A percentile compares a stretch with the other conserved stretches of the same genome.
Evolutionary conservation across 2,329 filamentous ascomycete genomes (phyloP).

Genomic region (Pezicula radicicola): DNA sequence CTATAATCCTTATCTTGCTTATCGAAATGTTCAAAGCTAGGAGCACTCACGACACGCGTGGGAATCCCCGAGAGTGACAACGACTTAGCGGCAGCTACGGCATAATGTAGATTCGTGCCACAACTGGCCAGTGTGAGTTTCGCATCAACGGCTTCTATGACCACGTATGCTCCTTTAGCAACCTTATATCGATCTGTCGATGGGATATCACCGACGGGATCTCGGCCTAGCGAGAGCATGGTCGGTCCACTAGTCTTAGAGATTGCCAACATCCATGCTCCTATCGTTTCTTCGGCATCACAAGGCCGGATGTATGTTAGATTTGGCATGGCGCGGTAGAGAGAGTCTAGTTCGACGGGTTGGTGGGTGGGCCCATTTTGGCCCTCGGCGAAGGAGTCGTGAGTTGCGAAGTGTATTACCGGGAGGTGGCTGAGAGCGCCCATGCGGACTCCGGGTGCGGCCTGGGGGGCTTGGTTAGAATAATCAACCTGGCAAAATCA

Average conservation of each 20-base stretch:
- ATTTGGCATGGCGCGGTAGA: slow-evolving; percentile 62
- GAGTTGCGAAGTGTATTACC: slow-evolving; percentile 56
- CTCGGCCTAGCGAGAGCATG: slow-evolving; percentile 46
- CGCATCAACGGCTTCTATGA: slow-evolving; percentile 41
- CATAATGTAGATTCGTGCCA: no score
- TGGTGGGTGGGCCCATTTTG: slow-evolving; percentile 62
- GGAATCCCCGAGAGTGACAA: slow-evolving; percentile 39
- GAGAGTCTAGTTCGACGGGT: no score
- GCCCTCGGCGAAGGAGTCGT: slow-evolving; percentile 56
- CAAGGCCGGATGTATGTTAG: slow-evolving; percentile 56
- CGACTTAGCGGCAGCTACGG: no score
- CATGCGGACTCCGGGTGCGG: slow-evolving; percentile 56
- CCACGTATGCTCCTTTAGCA: slow-evolving; percentile 41
- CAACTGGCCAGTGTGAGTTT: slow-evolving; percentile 39
- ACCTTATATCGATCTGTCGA: slow-evolving; percentile 37
- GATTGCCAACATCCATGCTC: slow-evolving; percentile 47
- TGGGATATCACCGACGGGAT: slow-evolving; percentile 35
- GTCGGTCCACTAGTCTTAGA: slow-evolving; percentile 36
- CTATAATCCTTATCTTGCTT: slow-evolving; percentile 40
- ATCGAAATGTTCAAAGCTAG: slow-evolving; percentile 42
- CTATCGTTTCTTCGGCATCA: slow-evolving; percentile 53
- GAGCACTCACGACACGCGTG: slow-evolving; percentile 40
- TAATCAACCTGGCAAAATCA: no score
- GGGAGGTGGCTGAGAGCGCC: slow-evolving; percentile 52
- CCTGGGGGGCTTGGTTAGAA: no score